Evolutionary conservation across 2,329 filamentous ascomycete species (phyloP).

Genomic region (Westerdykella ornata): DNA sequence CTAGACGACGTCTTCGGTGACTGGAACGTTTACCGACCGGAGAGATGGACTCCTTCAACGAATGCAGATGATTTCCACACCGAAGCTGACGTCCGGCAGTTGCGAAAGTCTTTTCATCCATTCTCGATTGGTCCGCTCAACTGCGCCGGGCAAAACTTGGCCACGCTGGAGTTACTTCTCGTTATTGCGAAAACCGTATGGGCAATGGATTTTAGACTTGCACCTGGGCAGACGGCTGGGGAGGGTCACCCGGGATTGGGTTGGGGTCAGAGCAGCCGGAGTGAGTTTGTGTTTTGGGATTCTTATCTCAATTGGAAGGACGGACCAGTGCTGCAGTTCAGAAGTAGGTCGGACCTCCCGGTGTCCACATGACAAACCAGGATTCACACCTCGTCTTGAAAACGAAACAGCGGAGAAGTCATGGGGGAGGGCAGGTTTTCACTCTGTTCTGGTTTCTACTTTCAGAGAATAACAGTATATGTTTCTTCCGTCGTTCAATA

Average conservation of each 20-base stretch:
- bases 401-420: no score
- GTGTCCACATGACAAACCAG: no score
- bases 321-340: conserved; percentile 24
- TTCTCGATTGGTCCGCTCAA: conserved; percentile 17
- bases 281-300: conserved; percentile 6
- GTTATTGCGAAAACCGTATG: conserved; percentile 13
- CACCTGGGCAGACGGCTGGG: conserved; percentile 2
- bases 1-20: conserved; percentile 15
- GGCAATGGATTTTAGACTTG: conserved; percentile 12
- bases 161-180: conserved; percentile 12
- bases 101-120: conserved; percentile 7
- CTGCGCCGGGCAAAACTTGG: conserved; percentile 21
- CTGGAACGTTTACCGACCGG: conserved; percentile 12
- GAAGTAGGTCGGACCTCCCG: no score
- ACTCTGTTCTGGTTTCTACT: no score
- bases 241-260: neutral
- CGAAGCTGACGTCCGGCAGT: conserved; percentile 4
- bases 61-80: conserved; percentile 1
- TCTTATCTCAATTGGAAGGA: conserved; percentile 13
- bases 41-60: conserved; percentile 15
- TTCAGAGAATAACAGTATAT: no score
- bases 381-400: no score
- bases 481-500: no score
- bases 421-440: no score
- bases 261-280: conserved; percentile 3